A percentile compares a stretch with the other conserved stretches of the same genome.
phyloP scores from a whole-genome alignment of 371 early-diverging fungal genomes.

The Neoconidiobolus thromboides region DNA sequence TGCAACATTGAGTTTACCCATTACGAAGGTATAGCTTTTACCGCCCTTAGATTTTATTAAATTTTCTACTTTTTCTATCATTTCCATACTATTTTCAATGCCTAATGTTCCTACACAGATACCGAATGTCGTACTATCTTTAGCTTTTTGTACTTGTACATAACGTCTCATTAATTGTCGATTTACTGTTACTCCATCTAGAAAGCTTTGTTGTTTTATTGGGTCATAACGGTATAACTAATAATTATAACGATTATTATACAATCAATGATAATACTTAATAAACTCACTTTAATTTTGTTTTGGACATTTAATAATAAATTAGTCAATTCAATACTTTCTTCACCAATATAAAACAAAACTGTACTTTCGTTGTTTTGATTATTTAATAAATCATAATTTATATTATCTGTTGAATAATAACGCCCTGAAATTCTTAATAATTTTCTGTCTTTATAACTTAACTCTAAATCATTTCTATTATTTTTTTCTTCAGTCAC shows the following conservation, averaged over 20 bases:
- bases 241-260: neutral
- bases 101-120: slow-evolving; percentile 92
- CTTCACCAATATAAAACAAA: slow-evolving; percentile 65
- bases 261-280: neutral
- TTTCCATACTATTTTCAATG: slow-evolving; percentile 38
- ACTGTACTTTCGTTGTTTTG: slow-evolving; percentile 29
- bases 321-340: slow-evolving; percentile 68
- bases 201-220: slow-evolving; percentile 20
- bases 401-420: neutral
- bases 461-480: neutral
- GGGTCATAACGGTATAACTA: slow-evolving; percentile 37
- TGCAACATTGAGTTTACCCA: slow-evolving; percentile 86
- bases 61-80: slow-evolving; percentile 58
- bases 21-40: slow-evolving; percentile 76
- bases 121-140: slow-evolving; percentile 79
- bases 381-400: slow-evolving; percentile 8
- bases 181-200: slow-evolving; percentile 44
- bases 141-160: slow-evolving; percentile 73
- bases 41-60: slow-evolving; percentile 51
- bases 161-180: slow-evolving; percentile 55
- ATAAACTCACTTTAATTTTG: slow-evolving; percentile 14
- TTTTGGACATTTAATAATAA: slow-evolving; percentile 54
- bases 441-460: neutral
- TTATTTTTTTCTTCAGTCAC: neutral
- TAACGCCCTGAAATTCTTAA: neutral